Base-by-base conservation (phyloP, 2,329 filamentous ascomycete genomes). In the Trichoderma sp. region DNA sequence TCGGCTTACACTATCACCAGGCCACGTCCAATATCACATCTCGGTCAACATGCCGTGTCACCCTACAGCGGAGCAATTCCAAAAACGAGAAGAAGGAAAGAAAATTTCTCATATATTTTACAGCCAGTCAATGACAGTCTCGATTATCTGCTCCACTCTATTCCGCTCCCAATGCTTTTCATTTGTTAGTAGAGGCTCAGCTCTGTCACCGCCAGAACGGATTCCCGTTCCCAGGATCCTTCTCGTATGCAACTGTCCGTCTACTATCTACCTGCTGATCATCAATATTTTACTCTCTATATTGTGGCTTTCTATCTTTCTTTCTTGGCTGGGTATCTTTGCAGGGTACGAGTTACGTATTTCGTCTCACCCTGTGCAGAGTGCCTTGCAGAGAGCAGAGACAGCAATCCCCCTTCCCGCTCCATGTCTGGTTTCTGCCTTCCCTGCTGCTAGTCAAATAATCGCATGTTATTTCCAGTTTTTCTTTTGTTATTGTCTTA, bases 21-120 rank as follows among this genome's bases (percentile, higher is more conserved):
- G 32, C 32, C 32, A 14, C 14, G 32, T 32, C 57, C 66, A 64
- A 64, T 64, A 47, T 70, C 68, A 70, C 68, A 63, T 64, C 47
- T 63, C 68, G 68, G 68, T 70, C 60, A 64, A 21, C 51, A 70
- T 64, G 68, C 51, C 32, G 68, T 70, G 68, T 36, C n/a, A 70
- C 68, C 36, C 36, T 24, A 21, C 56, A 26, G 47, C 47, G 28
- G 34, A 30, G 60, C 47, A 63, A 15, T 56, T 70, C 58, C 58
- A 62, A 60, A 61, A 60, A 60, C 3, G 24, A 34, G n/a, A 24
- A 56, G 8, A 39, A 57, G 2, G 6, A 26, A 51, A 32, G n/a
- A 57, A 39, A 18, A 14, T 28, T 57, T 30, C 39, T n/a, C 7
- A 28, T 12, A 2, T 7, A 3, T 62, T 51, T 51, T 21, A 1